Evolutionary conservation across 495 filamentous ascomycete genomes (phyloP).

Genomic region (Podospora comata): DNA sequence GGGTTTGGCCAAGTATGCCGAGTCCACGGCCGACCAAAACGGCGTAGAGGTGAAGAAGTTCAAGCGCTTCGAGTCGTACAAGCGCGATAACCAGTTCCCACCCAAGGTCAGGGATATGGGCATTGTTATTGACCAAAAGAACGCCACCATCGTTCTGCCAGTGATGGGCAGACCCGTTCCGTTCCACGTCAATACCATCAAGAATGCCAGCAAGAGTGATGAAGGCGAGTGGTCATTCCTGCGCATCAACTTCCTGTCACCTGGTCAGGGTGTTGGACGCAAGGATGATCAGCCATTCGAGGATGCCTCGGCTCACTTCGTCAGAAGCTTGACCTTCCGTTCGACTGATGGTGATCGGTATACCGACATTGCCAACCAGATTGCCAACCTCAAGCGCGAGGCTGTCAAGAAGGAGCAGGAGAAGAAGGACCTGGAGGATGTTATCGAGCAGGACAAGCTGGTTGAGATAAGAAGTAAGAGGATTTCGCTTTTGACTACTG

Average conservation of each 20-base stretch:
- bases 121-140: conserved; percentile 87
- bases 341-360: conserved; percentile 85
- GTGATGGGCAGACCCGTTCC: conserved; percentile 98
- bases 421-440: conserved; percentile 99
- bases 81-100: conserved; percentile 94
- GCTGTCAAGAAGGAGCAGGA: conserved; percentile 89
- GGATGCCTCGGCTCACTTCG: conserved; percentile 90
- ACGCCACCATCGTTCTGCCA: conserved; percentile 83
- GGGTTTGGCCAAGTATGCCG: conserved; percentile 76
- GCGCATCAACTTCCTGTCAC: conserved; percentile 94
- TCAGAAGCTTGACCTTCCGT: conserved; percentile 89
- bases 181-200: conserved; percentile 98
- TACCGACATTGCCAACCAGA: conserved; percentile 81
- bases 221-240: conserved; percentile 93
- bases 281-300: conserved; percentile 99
- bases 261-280: conserved; percentile 93
- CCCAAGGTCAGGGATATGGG: conserved; percentile 74
- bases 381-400: conserved; percentile 90
- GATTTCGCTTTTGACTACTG: background rate
- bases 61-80: conserved; percentile 98
- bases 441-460: conserved; percentile 98
- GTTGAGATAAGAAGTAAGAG: conserved; percentile 79
- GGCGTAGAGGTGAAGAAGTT: conserved; percentile 93
- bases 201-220: conserved; percentile 92
- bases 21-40: conserved; percentile 77